Conservation (phyloP, 2,329 filamentous ascomycete genomes). For the Neoscytalidium dimidiatum region DNA sequence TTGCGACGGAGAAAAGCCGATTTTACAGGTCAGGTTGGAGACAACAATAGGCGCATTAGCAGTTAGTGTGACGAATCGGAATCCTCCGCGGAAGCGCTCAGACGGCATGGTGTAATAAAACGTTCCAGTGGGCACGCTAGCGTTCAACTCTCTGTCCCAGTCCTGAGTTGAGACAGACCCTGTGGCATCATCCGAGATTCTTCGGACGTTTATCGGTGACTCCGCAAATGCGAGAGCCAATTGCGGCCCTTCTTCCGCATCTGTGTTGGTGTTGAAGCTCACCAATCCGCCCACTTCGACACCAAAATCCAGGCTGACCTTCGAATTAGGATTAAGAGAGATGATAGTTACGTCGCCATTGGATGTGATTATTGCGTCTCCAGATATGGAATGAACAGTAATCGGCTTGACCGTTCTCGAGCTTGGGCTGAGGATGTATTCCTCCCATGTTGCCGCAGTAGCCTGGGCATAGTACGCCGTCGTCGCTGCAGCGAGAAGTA, state of each 20-base stretch:
- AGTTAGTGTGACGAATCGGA: conserved; percentile 47
- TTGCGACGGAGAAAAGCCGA: conserved; percentile 54
- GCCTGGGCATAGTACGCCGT: not conserved
- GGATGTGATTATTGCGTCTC: not conserved
- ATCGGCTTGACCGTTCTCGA: not conserved
- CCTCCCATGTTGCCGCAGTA: not conserved
- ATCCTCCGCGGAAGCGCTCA: conserved; percentile 51
- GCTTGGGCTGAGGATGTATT: not conserved
- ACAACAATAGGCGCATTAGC: conserved; percentile 33
- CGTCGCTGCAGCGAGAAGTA: not conserved
- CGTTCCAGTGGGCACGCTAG: conserved; percentile 32
- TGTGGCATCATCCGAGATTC: conserved; percentile 44
- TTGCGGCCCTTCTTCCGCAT: conserved; percentile 33
- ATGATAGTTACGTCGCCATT: not conserved
- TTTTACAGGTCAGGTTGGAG: conserved; percentile 43
- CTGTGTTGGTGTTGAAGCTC: conserved; percentile 49
- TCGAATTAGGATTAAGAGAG: not conserved
- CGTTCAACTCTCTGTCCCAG: conserved; percentile 49
- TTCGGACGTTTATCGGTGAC: conserved; percentile 46
- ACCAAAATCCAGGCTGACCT: conserved; percentile 55
- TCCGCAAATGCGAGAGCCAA: conserved; percentile 45
- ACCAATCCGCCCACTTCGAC: conserved; percentile 60
- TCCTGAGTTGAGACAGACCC: conserved; percentile 41
- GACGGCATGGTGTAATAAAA: conserved; percentile 47
- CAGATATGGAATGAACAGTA: not conserved